Percentiles rank a stretch among this genome's conserved stretches.
Evolutionary conservation across 2,329 filamentous ascomycete species (phyloP).

Genomic region (Westerdykella sp.): DNA sequence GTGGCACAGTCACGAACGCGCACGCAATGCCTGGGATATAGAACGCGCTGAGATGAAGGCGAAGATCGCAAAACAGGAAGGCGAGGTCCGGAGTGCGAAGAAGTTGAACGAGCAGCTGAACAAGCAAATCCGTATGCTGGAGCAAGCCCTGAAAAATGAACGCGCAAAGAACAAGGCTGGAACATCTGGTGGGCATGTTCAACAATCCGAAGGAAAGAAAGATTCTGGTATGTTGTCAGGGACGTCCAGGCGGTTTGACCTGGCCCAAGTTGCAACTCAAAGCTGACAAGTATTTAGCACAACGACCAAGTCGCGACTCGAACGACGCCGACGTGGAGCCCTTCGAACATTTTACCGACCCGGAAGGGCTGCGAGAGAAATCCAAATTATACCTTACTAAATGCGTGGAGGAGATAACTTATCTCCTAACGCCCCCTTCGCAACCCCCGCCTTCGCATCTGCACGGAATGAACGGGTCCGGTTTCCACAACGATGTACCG

Average conservation of each 20-base stretch:
- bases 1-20: conserved; percentile 97
- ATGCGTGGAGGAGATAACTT: conserved; percentile 62
- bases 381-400: conserved; percentile 58
- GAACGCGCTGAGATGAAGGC: conserved; percentile 99
- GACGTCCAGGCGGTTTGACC: no score
- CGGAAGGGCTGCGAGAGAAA: conserved; percentile 56
- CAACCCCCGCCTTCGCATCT: conserved; percentile 53
- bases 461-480: conserved; percentile 32
- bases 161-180: conserved; percentile 59
- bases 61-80: conserved; percentile 89
- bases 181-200: conserved; percentile 44
- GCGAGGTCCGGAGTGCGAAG: conserved; percentile 78
- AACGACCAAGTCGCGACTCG: conserved; percentile 44
- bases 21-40: conserved; percentile 98
- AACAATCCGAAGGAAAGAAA: conserved; percentile 41
- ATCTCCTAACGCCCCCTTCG: conserved; percentile 59
- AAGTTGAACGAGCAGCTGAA: conserved; percentile 82
- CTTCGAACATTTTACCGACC: conserved; percentile 41
- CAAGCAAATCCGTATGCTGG: conserved; percentile 84
- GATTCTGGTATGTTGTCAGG: no score
- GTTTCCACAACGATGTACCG: conserved; percentile 48
- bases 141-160: conserved; percentile 81
- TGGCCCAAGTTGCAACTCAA: not conserved
- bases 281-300: conserved; percentile 35
- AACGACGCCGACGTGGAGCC: conserved; percentile 45